Evolutionary conservation across 2,329 filamentous ascomycete species (phyloP).

Genomic region (Aspergillus luchuensis): DNA sequence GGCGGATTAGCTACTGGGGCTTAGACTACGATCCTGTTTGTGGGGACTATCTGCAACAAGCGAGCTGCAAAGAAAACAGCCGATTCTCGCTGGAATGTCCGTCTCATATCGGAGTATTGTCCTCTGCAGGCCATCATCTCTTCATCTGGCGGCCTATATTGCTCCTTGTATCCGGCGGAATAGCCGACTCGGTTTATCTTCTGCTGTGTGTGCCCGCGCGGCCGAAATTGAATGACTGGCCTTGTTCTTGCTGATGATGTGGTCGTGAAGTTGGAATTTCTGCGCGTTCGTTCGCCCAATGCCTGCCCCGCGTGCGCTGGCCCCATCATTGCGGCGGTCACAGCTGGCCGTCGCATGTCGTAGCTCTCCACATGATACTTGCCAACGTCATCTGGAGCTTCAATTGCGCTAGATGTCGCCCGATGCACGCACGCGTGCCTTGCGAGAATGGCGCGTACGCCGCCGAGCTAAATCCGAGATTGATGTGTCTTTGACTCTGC

Average conservation of each 20-base stretch:
- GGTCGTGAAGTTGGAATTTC: slow-evolving; percentile 1
- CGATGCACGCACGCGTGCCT: background rate
- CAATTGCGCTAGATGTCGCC: slow-evolving; percentile 7
- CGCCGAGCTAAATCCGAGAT: background rate
- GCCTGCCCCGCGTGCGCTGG: background rate
- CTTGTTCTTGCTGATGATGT: slow-evolving; percentile 3
- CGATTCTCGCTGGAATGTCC: slow-evolving; percentile 5
- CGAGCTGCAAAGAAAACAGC: background rate
- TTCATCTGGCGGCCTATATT: background rate
- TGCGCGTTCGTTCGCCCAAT: slow-evolving; percentile 2
- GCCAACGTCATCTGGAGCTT: background rate
- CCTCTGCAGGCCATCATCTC: background rate
- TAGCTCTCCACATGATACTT: background rate
- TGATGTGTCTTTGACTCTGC: background rate
- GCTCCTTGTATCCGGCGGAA: slow-evolving; percentile 1
- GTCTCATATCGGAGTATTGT: background rate
- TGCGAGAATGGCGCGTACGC: background rate
- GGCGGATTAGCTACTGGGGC: background rate
- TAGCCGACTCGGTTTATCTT: background rate
- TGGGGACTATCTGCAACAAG: background rate
- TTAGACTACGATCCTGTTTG: background rate
- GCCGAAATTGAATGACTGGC: slow-evolving; percentile 9
- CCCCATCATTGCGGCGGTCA: background rate
- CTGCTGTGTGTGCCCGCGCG: background rate
- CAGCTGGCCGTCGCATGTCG: slow-evolving; percentile 4